These are phyloP conservation scores for Colletotrichum caudatum DNA, from an alignment of 2,329 filamentous ascomycete species.

Conservation along the genomic window DNA sequence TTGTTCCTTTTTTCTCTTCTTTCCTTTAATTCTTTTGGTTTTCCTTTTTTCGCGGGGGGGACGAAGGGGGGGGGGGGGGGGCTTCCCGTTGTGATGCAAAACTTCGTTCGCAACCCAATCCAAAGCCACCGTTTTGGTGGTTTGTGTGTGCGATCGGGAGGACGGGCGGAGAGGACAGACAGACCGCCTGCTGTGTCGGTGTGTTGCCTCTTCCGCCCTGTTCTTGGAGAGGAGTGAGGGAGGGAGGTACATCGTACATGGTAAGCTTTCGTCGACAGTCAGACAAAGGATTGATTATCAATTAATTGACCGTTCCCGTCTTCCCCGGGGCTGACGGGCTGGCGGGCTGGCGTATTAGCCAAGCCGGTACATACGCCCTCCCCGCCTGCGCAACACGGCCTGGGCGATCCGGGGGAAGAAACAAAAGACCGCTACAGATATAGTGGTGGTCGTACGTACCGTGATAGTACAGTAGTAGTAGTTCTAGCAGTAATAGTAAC, in stretches of 20 bases:
- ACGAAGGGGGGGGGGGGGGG: neutral
- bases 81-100: constrained; percentile 26
- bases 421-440: constrained; percentile 9
- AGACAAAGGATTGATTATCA: constrained; percentile 12
- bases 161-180: neutral
- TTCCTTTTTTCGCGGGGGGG: neutral
- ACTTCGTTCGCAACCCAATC: constrained; percentile 33
- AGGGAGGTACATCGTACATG: neutral
- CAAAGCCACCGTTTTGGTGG: constrained; percentile 29
- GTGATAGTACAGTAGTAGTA: too few relatives aligned
- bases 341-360: neutral
- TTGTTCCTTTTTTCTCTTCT: neutral
- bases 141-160: constrained; percentile 30
- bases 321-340: constrained; percentile 7
- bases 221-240: neutral
- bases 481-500: too few relatives aligned
- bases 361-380: neutral
- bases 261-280: constrained; percentile 3
- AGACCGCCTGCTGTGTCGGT: neutral
- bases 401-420: constrained; percentile 34
- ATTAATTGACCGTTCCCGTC: constrained; percentile 30
- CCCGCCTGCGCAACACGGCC: constrained; percentile 4
- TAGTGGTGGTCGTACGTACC: constrained; percentile 1
- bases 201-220: constrained; percentile 7
- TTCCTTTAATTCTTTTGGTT: neutral